Percentiles rank a stretch among this genome's conserved stretches.
Evolutionary conservation across 331 rosid genomes (phyloP).

Genomic region (Ulmus americana): DNA sequence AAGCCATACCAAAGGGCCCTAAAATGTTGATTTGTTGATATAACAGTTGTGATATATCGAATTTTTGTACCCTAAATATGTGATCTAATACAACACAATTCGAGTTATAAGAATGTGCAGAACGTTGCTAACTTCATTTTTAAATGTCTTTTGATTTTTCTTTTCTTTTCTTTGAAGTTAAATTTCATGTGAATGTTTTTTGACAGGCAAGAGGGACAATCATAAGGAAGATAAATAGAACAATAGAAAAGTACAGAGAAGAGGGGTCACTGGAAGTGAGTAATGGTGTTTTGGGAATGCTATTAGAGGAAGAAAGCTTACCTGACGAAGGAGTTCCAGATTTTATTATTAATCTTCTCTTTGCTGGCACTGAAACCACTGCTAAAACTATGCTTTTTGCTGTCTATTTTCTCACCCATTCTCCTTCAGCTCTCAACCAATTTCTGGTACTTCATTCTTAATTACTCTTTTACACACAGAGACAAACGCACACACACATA

Average conservation of each 20-base stretch:
- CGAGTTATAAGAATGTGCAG: too few species aligned
- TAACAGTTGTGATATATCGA: too few species aligned
- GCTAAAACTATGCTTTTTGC: slow-evolving; percentile 95
- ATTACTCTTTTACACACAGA: too few species aligned
- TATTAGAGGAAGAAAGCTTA: slow-evolving; percentile 68
- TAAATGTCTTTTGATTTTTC: too few species aligned
- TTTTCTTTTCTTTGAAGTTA: background rate
- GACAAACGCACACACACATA: background rate
- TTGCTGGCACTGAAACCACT: slow-evolving; percentile 92
- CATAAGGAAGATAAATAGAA: slow-evolving; percentile 60
- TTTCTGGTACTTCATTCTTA: slow-evolving; percentile 41
- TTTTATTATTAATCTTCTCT: slow-evolving; percentile 87
- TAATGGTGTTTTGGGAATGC: slow-evolving; percentile 62
- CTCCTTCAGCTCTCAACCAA: slow-evolving; percentile 61
- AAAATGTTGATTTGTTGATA: too few species aligned
- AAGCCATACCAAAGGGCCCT: too few species aligned
- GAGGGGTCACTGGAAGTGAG: slow-evolving; percentile 27
- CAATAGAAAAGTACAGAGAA: slow-evolving; percentile 43
- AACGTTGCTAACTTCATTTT: too few species aligned
- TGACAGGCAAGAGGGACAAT: slow-evolving; percentile 76
- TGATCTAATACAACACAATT: too few species aligned
- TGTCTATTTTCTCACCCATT: slow-evolving; percentile 71
- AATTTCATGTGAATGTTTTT: background rate
- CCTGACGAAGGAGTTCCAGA: slow-evolving; percentile 69
- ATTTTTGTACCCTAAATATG: too few species aligned